These are phyloP conservation scores for Amniculicola lignicola DNA, from an alignment of 495 filamentous ascomycete genomes.

Conservation along the genomic window DNA sequence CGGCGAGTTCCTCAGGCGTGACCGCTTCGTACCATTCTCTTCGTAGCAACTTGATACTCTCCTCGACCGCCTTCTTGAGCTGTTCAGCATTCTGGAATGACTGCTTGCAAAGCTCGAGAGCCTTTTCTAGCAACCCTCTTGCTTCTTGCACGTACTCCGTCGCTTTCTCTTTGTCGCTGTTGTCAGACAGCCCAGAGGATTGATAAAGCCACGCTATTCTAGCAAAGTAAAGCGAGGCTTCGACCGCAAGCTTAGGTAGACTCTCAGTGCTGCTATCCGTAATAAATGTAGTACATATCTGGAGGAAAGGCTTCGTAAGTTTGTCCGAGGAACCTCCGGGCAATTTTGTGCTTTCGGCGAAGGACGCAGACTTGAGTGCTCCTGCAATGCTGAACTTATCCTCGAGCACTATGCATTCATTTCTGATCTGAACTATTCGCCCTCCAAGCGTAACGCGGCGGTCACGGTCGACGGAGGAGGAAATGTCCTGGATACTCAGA, in stretches of 20 bases:
- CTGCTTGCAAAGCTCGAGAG: slow-evolving; percentile 36
- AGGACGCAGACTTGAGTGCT: background rate
- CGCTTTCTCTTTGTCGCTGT: background rate
- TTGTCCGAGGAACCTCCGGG: background rate
- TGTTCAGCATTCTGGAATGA: slow-evolving; percentile 35
- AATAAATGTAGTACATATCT: background rate
- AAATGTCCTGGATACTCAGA: background rate
- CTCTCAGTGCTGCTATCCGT: background rate
- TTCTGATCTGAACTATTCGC: slow-evolving; percentile 4
- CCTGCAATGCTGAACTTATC: slow-evolving; percentile 1
- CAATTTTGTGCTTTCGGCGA: background rate
- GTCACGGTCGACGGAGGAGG: background rate
- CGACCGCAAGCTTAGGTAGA: slow-evolving; percentile 8
- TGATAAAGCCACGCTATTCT: background rate
- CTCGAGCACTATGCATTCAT: background rate
- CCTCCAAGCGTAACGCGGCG: background rate
- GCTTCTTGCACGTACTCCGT: background rate
- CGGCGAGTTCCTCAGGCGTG: slow-evolving; percentile 43
- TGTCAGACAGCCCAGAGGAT: background rate
- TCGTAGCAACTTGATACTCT: slow-evolving; percentile 35
- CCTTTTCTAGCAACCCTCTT: slow-evolving; percentile 24
- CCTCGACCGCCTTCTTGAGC: background rate
- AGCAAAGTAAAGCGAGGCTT: slow-evolving; percentile 8
- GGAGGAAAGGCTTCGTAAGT: background rate
- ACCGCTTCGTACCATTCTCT: slow-evolving; percentile 41